Percentiles rank a stretch among this genome's conserved stretches.
Evolutionary conservation across 2,329 filamentous ascomycete genomes (phyloP).

Genomic region (Tolypocladium endophyticum): DNA sequence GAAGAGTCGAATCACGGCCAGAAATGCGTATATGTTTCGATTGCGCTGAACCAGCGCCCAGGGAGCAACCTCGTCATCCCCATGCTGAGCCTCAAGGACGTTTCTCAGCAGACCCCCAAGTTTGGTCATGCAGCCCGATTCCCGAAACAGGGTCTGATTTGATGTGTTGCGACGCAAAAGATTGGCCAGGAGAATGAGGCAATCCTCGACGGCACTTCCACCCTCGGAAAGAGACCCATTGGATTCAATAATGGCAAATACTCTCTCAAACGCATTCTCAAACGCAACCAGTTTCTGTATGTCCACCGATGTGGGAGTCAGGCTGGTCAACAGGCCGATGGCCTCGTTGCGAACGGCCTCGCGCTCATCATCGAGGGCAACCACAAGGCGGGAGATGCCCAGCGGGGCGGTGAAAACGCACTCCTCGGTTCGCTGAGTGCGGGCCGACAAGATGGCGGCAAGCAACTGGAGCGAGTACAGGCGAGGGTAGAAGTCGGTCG

Average conservation of each 20-base stretch:
- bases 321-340: constrained; percentile 73
- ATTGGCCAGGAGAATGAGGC: constrained; percentile 81
- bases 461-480: constrained; percentile 87
- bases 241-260: constrained; percentile 70
- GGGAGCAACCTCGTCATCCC: constrained; percentile 49
- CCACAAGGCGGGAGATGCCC: constrained; percentile 78
- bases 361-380: constrained; percentile 70
- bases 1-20: constrained; percentile 81
- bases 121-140: constrained; percentile 71
- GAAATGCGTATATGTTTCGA: constrained; percentile 82
- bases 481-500: constrained; percentile 78
- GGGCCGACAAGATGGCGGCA: constrained; percentile 71
- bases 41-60: constrained; percentile 73
- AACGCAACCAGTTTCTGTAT: constrained; percentile 94
- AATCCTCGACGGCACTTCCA: constrained; percentile 83
- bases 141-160: constrained; percentile 89
- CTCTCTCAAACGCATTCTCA: constrained; percentile 80
- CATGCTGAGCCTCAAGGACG: constrained; percentile 40
- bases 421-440: constrained; percentile 87
- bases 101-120: constrained; percentile 59
- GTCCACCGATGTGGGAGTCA: constrained; percentile 78
- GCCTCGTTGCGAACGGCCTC: constrained; percentile 86
- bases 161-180: constrained; percentile 77
- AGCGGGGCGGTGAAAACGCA: constrained; percentile 83
- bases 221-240: constrained; percentile 79